Percentiles rank a stretch among this genome's conserved stretches.
Conservation (phyloP, 257 asterid species). For the Penstemon eatonii region DNA sequence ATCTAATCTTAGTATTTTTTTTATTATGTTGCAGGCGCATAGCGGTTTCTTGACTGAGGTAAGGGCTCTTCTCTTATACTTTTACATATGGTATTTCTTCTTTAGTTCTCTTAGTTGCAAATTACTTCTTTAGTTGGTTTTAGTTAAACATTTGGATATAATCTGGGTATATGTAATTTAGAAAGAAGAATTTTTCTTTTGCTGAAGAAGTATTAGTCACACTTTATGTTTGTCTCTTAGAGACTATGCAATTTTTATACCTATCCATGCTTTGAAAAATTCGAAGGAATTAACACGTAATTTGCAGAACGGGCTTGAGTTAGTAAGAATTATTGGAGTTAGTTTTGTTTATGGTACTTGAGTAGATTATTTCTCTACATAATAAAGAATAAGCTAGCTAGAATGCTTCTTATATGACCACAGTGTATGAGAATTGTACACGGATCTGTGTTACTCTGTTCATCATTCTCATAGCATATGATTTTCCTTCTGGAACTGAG, state of each 20-base stretch:
- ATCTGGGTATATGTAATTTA: not conserved
- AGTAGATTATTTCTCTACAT: conserved; percentile 27
- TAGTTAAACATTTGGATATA: not conserved
- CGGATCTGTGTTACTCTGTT: conserved; percentile 18
- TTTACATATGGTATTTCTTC: too few relatives aligned
- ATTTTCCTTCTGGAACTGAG: not conserved
- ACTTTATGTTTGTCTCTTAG: not conserved
- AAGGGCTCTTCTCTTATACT: too few relatives aligned
- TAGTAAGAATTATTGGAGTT: not conserved
- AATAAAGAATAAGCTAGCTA: conserved; percentile 34
- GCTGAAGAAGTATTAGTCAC: not conserved
- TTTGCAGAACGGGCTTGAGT: conserved; percentile 6
- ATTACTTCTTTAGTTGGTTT: too few relatives aligned
- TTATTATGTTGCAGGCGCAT: too few relatives aligned
- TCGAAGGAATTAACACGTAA: not conserved
- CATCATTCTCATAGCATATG: conserved; percentile 26
- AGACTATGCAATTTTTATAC: not conserved
- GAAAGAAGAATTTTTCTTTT: not conserved
- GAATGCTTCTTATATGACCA: conserved; percentile 29
- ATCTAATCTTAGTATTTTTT: too few relatives aligned
- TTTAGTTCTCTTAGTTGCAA: too few relatives aligned
- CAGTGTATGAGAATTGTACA: conserved; percentile 26
- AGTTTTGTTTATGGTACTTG: conserved; percentile 19
- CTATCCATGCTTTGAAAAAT: not conserved
- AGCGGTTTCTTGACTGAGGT: too few relatives aligned